A percentile compares a stretch with the other conserved stretches of the same genome.
These are phyloP conservation scores for Boletus pseudo-olivaceus DNA, from an alignment of 768 basidiomycete genomes.

Conservation along the genomic window DNA sequence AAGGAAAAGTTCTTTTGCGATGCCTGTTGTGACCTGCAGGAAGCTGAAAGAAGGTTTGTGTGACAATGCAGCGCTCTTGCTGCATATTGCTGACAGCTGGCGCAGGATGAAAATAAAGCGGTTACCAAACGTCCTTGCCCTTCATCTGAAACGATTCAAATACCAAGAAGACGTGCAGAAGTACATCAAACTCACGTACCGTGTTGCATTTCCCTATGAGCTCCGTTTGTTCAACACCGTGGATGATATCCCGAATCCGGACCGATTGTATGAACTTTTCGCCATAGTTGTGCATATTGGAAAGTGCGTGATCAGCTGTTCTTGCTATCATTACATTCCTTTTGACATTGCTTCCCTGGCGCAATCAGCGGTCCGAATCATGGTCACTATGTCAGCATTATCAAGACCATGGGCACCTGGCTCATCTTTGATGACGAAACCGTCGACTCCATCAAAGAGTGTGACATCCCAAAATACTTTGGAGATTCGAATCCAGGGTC, in stretches of 20 bases:
- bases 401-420: conserved; percentile 84
- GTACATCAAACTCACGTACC: conserved; percentile 94
- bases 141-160: conserved; percentile 98
- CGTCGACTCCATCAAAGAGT: conserved; percentile 83
- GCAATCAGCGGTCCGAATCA: conserved; percentile 86
- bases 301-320: conserved; percentile 60
- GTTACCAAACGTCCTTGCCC: conserved; percentile 89
- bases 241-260: conserved; percentile 88
- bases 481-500: conserved; percentile 85
- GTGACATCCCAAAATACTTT: conserved; percentile 90
- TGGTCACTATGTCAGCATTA: conserved; percentile 95
- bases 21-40: conserved; percentile 92
- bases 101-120: conserved; percentile 97
- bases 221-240: conserved; percentile 96
- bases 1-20: conserved; percentile 99
- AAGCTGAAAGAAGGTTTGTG: conserved; percentile 89
- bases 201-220: conserved; percentile 94
- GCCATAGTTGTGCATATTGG: conserved; percentile 99
- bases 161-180: conserved; percentile 89
- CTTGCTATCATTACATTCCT: conserved; percentile 1
- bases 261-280: conserved; percentile 90
- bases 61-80: background rate
- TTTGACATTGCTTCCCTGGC: conserved; percentile 14
- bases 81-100: conserved; percentile 6
- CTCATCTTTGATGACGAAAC: conserved; percentile 94